Evolutionary conservation across 2,329 filamentous ascomycete species (phyloP).

Genomic region (Tolypocladium nubicola): DNA sequence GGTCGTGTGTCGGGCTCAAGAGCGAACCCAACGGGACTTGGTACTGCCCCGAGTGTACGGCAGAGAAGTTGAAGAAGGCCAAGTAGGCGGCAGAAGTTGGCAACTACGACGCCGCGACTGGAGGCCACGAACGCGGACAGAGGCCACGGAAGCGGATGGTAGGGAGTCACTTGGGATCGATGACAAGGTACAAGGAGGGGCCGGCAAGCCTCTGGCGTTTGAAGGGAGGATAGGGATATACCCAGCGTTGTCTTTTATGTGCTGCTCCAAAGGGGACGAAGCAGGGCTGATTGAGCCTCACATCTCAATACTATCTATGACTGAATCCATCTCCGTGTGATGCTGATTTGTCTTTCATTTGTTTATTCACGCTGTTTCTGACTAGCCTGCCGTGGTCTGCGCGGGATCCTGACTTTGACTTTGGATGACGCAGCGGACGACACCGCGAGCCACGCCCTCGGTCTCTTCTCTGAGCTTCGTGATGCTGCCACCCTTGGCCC

Average conservation of each 20-base stretch:
- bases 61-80: constrained; percentile 33
- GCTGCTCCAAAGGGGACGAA: background rate
- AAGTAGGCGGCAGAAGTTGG: constrained; percentile 10
- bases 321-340: background rate
- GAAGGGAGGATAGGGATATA: background rate
- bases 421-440: constrained; percentile 39
- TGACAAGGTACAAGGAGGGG: background rate
- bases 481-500: constrained; percentile 36
- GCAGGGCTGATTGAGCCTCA: background rate
- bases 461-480: constrained; percentile 45
- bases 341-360: background rate
- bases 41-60: constrained; percentile 53
- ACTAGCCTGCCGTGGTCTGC: background rate
- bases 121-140: too few species aligned
- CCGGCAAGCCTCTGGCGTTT: background rate
- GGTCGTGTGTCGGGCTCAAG: constrained; percentile 60
- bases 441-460: constrained; percentile 50
- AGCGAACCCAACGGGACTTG: constrained; percentile 57
- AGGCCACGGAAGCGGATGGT: background rate
- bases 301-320: background rate
- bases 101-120: background rate
- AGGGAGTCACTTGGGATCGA: background rate
- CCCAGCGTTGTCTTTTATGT: background rate
- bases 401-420: background rate
- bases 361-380: background rate